Base-by-base conservation (phyloP, 306 rosid genomes). In the Cotoneaster glaucophyllus region DNA sequence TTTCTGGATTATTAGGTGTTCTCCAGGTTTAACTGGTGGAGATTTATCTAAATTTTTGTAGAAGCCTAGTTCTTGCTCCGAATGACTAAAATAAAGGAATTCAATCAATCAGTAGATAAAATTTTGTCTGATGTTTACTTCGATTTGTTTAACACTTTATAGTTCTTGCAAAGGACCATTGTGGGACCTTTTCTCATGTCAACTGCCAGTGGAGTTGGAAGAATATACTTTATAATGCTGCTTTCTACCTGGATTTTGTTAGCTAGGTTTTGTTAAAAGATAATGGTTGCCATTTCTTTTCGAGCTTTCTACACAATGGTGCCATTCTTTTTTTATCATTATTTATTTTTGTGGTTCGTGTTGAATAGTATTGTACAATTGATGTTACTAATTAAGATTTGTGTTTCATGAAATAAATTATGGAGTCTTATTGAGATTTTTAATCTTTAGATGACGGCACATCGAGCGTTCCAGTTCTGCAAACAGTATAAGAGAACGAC, bases 401-500 rank as follows among this genome's bases (percentile, higher is more conserved):
- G 13, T 61, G 44, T 21, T 65, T 8, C 44, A 7, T 70, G 19
- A 11, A 26, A 25, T 50, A 24, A 53, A 9, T 8, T 45, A 4
- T 28, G 18, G 22, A 12, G 41, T 14, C 41, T 81, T 44, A 56
- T 53, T 63, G 74, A 3, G 7, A 45, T 22, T 39, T 68, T 74
- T 66, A 17, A 50, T 77, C 26, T 81, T 84, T 85, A 96, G 99
- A 96, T 96, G 99, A 96, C 99, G 32, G 99, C 99, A 17, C 99
- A 96, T 78, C 93, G 99, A 71, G 97, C 99, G 70, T 96, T 96
- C 83, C 99, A 96, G 85, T 96, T 96, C 84, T 96, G 99, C 84
- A 96, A 96, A 88, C 97, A 89, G 71, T 96, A 96, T 54, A 96
- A 96, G 74, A 82, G 99, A 70, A 89, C 97, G 18, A 96, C 99